Evolutionary conservation across 192 early-diverging fungal species (phyloP), one percentile per base, ranked within the genome.

Genomic region (Spinellus fusiger): DNA sequence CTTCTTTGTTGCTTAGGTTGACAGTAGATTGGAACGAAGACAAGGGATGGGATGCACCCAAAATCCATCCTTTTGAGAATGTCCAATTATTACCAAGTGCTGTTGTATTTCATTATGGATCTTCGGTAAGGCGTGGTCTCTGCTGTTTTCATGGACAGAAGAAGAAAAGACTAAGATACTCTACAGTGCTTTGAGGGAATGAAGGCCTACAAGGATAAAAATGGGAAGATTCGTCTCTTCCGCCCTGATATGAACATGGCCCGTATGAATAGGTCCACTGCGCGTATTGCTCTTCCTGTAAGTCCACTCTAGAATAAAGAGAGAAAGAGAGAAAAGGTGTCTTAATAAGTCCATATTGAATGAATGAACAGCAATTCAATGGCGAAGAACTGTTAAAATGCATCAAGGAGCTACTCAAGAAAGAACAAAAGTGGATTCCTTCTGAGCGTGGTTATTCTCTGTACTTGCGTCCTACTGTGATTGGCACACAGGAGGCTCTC

Each of bases 161-260:
- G n/a, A 64, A 31, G 2, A 33, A 57, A 26, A 50, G 40, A 18
- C 18, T 10, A 15, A 28, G 25, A 35, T 15, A 34, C 9, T 37
- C 26, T 44, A 2, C 62, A 77, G 82, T 93, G 93, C 56, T 96
- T 98, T 61, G 96, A 96, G 77, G 89, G 93, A 29, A 82, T 89
- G 77, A 92, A 93, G 75, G 91, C 93, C 28, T 98, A 93, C 80
- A 92, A 93, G 68, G 92, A 94, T 62, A 86, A 87, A 60, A 55
- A 89, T 2, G 92, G 92, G 25, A 85, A 85, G 54, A 89, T 94
- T 58, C 84, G 95, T 50, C 73, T 98, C 53, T 98, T 98, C 84
- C 85, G 95, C n/a, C 95, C 95, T 5, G 89, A 98, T 38, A 91
- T 92, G 91, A 98, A 98, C 84, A 98, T 98, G 93, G 79, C 78